A percentile compares a stretch with the other conserved stretches of the same genome.
These are phyloP conservation scores for Cryphonectria japonica DNA, from an alignment of 2,329 filamentous ascomycete species.

Conservation along the genomic window DNA sequence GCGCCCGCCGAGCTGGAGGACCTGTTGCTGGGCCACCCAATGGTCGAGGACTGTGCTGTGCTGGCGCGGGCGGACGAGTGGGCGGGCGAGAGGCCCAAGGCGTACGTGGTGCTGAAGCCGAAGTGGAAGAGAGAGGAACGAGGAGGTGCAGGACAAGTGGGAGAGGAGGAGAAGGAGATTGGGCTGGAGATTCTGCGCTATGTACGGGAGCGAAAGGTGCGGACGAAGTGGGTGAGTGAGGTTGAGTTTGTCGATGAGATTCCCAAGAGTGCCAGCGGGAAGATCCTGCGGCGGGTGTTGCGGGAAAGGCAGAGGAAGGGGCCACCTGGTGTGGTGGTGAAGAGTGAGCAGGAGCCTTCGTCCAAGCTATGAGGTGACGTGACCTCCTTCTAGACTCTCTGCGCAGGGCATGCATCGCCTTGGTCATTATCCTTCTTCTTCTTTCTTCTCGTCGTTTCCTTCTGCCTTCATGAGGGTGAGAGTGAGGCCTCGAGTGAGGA, in stretches of 20 bases:
- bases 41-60: slow-evolving; percentile 63
- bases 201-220: slow-evolving; percentile 55
- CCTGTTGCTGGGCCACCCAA: slow-evolving; percentile 36
- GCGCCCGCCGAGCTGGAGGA: slow-evolving; percentile 40
- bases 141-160: background rate
- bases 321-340: slow-evolving; percentile 13
- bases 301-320: slow-evolving; percentile 62
- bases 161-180: slow-evolving; percentile 25
- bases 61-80: slow-evolving; percentile 56
- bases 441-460: no score
- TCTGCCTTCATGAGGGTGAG: no score
- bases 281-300: slow-evolving; percentile 58
- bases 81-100: slow-evolving; percentile 61
- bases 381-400: no score
- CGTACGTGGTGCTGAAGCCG: slow-evolving; percentile 58
- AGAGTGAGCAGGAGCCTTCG: slow-evolving; percentile 5
- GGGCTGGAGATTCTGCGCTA: slow-evolving; percentile 49
- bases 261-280: slow-evolving; percentile 61
- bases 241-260: slow-evolving; percentile 54
- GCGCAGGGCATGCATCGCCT: no score
- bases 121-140: slow-evolving; percentile 30
- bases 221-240: slow-evolving; percentile 54
- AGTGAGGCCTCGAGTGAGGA: no score
- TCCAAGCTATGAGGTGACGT: slow-evolving; percentile 1
- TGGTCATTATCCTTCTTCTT: no score